Base-by-base conservation (phyloP, 108 stramenopile genomes). In the Stephanodiscus triporus region DNA sequence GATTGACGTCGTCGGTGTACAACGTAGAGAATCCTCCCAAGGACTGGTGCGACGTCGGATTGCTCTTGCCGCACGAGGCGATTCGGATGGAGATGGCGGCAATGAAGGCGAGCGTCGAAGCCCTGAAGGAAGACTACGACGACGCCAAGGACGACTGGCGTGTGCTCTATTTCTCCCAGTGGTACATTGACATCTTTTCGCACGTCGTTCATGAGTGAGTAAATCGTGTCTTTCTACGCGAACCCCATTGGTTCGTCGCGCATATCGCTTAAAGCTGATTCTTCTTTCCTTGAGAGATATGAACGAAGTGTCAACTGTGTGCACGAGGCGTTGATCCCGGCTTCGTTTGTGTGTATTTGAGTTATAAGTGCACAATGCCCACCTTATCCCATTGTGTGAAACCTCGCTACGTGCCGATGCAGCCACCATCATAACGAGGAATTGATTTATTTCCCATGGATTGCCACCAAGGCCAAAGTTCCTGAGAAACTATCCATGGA, bases 401-500 rank as follows among this genome's bases (percentile, higher is more conserved):
- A n/a, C n/a, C n/a, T 9, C 40, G 40, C 40, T 42, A 6, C 9
- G 40, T 42, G 2, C 4, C 9, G 40, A 42, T 42, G 40, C 9
- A 42, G 40, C 40, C 80, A 82, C 56, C 80, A 82, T 51, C 61
- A 76, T 27, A 45, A 27, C 27, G 80, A 82, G 38, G 80, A 82
- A 32, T 1, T 40, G 2, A 56, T 76, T 40, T 82, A 63, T 47
- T 82, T 82, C 43, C 80, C 84, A 13, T 85, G 84, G 84, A 57
- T 85, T 20, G 53, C 62, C 13, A 67, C 68, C 32, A 81, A 58
- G 62, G 67, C 68, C 6, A 43, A 55, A 20, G 29, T 61, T 69
- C 80, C 84, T 13, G 59, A 77, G 29, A 54, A 77, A 30, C 63
- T 73, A 9, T 16, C 54, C 10, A 58, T 64, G 22, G 36, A 49